These are phyloP conservation scores for Neofusicoccum kwambonambiense DNA, from an alignment of 2,329 filamentous ascomycete genomes.

Conservation along the genomic window DNA sequence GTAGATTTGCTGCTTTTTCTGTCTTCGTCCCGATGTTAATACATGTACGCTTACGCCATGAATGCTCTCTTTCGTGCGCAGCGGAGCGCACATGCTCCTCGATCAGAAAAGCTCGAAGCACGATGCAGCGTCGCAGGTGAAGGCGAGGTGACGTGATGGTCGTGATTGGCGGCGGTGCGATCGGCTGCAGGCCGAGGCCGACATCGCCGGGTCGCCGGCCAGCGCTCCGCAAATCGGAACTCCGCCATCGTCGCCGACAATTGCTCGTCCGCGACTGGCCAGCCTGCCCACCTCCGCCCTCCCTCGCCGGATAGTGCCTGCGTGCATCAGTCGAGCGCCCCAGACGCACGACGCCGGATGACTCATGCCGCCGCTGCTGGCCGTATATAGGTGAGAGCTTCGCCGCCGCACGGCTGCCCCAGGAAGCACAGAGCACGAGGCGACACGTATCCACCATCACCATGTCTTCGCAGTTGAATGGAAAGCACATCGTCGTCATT, in stretches of 20 bases:
- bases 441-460: not conserved
- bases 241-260: not conserved
- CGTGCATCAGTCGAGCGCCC: not conserved
- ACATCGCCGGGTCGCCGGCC: not conserved
- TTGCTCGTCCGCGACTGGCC: not conserved
- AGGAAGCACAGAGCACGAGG: not conserved
- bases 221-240: slow-evolving; percentile 10
- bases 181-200: slow-evolving; percentile 1
- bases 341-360: not conserved
- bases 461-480: slow-evolving; percentile 6
- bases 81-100: too few species aligned
- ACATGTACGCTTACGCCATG: too few species aligned
- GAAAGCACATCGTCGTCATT: slow-evolving; percentile 14
- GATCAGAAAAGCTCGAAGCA: too few species aligned
- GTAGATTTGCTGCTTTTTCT: too few species aligned
- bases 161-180: slow-evolving; percentile 4
- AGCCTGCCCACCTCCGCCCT: not conserved
- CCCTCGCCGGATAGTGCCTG: not conserved
- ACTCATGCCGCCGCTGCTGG: not conserved
- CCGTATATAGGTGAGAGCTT: not conserved
- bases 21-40: too few species aligned
- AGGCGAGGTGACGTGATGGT: not conserved
- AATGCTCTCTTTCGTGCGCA: too few species aligned
- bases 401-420: not conserved
- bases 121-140: too few species aligned